phyloP scores from a whole-genome alignment of 441 rosid genomes.

The Erodium moschatum region DNA sequence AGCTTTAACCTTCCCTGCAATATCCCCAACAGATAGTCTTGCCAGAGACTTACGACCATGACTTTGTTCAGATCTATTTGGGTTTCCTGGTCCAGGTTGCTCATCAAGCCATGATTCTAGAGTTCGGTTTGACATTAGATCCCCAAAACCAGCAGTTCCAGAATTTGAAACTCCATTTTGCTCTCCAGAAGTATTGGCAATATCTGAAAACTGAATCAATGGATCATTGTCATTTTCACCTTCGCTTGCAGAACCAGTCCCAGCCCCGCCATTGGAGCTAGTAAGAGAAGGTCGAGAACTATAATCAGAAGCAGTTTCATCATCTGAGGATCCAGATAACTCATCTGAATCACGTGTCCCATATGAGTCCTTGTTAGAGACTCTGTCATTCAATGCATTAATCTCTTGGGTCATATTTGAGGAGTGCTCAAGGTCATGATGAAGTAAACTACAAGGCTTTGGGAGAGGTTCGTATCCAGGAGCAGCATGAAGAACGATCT shows the following conservation, averaged over 20 bases:
- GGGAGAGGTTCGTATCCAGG: constrained; percentile 99
- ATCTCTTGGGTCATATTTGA: constrained; percentile 24
- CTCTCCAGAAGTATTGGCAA: constrained; percentile 27
- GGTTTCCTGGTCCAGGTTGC: constrained; percentile 51
- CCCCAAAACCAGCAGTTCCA: constrained; percentile 38
- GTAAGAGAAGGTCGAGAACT: constrained; percentile 45
- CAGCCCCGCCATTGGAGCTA: constrained; percentile 39
- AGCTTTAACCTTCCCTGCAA: constrained; percentile 56
- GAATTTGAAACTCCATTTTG: constrained; percentile 34
- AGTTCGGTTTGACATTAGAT: constrained; percentile 53
- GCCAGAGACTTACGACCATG: constrained; percentile 48
- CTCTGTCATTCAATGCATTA: constrained; percentile 29
- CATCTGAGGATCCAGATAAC: constrained; percentile 51
- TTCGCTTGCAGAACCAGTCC: constrained; percentile 39
- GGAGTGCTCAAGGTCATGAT: constrained; percentile 38
- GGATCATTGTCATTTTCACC: constrained; percentile 39
- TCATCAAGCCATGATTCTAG: constrained; percentile 89
- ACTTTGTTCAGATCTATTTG: constrained; percentile 32
- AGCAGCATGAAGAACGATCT: constrained; percentile 95
- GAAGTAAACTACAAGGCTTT: constrained; percentile 58
- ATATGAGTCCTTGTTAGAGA: constrained; percentile 20
- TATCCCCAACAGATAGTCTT: constrained; percentile 64
- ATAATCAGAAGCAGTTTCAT: constrained; percentile 61
- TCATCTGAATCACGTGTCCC: constrained; percentile 36
- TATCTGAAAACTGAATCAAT: constrained; percentile 68